Evolutionary conservation across 805 yeast species (phyloP), one percentile per base, ranked within the genome.

Genomic region (Zygosaccharomyces rouxii): DNA sequence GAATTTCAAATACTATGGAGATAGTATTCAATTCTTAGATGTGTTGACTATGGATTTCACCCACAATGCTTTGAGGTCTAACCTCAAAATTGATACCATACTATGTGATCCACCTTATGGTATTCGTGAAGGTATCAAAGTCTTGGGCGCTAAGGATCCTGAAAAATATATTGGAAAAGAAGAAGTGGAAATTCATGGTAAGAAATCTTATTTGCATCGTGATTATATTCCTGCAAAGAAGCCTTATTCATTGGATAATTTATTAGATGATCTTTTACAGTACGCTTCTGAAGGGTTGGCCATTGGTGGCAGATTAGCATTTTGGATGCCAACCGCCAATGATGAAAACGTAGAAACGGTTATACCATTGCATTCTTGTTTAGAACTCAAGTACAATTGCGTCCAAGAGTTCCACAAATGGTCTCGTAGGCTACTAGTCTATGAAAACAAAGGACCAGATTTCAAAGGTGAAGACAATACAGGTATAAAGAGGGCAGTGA

Each of bases 21-120:
- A 86, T 1, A 54, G 73, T 2, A 57, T 70, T 2, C 71, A 74
- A 39, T 85, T 83, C 57, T 66, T 89, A 46, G 98, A 90, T 63
- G 84, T 85, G 0, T 56, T 88, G 56, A 83, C 95, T 13, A 87
- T 94, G 94, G 99, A 94, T 69, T 94, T 94, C 67, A 94, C 98
- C 2, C 89, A 94, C 64, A 85, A 86, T 64, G 84, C 96, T 3
- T 72, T 94, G 46, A 74, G 97, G 55, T 50, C 64, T 0, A 74
- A 77, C 53, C 67, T 94, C 21, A 62, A 56, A 23, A 74, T 94
- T 11, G 97, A 94, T 63, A 75, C 86, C 1, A 92, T 94, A 4
- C 79, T 92, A 1, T 89, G 97, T 63, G 99, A 94, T 68, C 99
- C 99, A 2, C 99, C 99, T 0, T 94, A 94, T 66, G 99, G 99